phyloP scores from a whole-genome alignment of 1,139 yeast species.

The Kluyveromyces sp. region DNA sequence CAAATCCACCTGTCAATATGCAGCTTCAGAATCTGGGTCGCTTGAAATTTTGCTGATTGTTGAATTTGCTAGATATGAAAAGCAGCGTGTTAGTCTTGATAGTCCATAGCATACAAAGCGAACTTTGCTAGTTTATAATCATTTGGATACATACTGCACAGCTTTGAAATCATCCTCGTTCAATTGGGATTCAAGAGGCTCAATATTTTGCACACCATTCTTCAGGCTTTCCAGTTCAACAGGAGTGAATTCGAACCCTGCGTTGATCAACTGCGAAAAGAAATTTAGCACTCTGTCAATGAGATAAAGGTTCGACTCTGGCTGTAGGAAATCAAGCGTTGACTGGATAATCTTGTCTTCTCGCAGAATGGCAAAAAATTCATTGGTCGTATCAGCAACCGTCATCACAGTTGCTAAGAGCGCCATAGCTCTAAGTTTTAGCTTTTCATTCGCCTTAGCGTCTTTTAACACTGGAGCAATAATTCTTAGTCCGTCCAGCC shows the following conservation, averaged over 20 bases:
- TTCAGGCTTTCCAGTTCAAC: slow-evolving; percentile 41
- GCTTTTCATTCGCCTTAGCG: slow-evolving; percentile 30
- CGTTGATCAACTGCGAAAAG: slow-evolving; percentile 41
- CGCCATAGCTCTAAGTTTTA: slow-evolving; percentile 50
- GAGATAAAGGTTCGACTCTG: slow-evolving; percentile 43
- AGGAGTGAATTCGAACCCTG: slow-evolving; percentile 42
- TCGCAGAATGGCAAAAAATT: slow-evolving; percentile 36
- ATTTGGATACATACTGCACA: slow-evolving; percentile 41
- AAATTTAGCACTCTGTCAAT: slow-evolving; percentile 57
- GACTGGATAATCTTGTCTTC: slow-evolving; percentile 37
- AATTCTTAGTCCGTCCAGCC: slow-evolving; percentile 56
- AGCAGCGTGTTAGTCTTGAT: background rate
- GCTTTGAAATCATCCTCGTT: slow-evolving; percentile 46
- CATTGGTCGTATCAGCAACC: slow-evolving; percentile 38
- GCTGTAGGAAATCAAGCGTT: slow-evolving; percentile 35
- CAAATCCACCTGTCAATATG: background rate
- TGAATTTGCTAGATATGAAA: background rate
- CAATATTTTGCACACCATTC: slow-evolving; percentile 39
- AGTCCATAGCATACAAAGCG: too few relatives aligned
- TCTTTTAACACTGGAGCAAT: slow-evolving; percentile 31
- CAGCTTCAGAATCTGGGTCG: background rate
- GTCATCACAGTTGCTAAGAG: slow-evolving; percentile 52
- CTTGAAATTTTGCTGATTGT: background rate
- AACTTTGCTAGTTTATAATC: slow-evolving; percentile 23
- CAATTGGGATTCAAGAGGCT: slow-evolving; percentile 40